phyloP scores from a whole-genome alignment of 805 yeast genomes.

The Metschnikowia orientalis region DNA sequence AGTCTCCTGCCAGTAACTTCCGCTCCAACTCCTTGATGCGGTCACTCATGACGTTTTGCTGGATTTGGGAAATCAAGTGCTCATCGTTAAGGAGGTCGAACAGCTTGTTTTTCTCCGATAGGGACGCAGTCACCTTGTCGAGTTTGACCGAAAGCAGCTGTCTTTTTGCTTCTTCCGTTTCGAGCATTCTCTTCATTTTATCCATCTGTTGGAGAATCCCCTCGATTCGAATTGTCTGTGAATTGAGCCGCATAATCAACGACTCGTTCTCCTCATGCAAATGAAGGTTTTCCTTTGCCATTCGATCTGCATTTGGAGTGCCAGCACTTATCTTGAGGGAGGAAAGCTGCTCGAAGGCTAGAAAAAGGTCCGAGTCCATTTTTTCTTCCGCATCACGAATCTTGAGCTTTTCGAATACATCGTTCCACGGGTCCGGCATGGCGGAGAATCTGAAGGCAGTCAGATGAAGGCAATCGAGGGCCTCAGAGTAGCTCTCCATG shows the following conservation, averaged over 20 bases:
- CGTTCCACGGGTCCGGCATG: conserved; percentile 21
- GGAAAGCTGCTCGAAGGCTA: conserved; percentile 31
- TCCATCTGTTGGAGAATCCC: conserved; percentile 18
- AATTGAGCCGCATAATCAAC: conserved; percentile 23
- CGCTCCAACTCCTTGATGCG: conserved; percentile 35
- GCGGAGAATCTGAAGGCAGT: neutral
- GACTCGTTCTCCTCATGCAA: conserved; percentile 21
- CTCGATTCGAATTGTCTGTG: conserved; percentile 25
- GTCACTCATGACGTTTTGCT: conserved; percentile 43
- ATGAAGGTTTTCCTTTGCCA: conserved; percentile 18
- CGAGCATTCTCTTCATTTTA: conserved; percentile 13
- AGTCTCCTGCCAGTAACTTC: conserved; percentile 2
- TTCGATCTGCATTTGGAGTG: conserved; percentile 8
- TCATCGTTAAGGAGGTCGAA: conserved; percentile 66
- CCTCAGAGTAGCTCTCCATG: too few species aligned
- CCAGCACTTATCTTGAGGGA: conserved; percentile 11
- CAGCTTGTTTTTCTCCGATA: conserved; percentile 49
- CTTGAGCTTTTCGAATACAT: conserved; percentile 23
- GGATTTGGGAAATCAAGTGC: conserved; percentile 55
- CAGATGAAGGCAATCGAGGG: too few species aligned
- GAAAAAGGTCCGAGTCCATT: conserved; percentile 27
- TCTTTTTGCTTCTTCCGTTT: conserved; percentile 9
- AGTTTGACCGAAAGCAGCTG: conserved; percentile 16
- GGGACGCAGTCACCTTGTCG: conserved; percentile 23
- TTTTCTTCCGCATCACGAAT: conserved; percentile 32